Evolutionary conservation across 2,329 filamentous ascomycete genomes (phyloP), one percentile per base, ranked within the genome.

Genomic region (Botrytis aclada): DNA sequence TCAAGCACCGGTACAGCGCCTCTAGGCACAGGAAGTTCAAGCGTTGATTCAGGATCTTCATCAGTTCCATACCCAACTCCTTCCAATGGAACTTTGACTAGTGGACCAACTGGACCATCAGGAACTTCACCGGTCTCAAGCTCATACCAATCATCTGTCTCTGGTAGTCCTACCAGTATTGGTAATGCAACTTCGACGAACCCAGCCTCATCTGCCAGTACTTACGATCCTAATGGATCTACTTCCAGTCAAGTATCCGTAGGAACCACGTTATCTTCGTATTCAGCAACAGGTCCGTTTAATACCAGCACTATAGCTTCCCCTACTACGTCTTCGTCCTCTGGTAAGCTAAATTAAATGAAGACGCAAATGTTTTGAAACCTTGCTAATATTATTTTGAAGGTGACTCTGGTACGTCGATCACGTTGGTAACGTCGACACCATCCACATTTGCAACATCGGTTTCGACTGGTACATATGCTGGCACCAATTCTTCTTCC

Each of bases 391-490:
- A 37, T 32, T 56, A 34, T 45, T 54, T 51, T 47, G 54, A 39
- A 72, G 73, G 64, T 43, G 70, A n/a, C 14, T 72, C 47, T 29
- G 65, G 70, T 29, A 72, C 70, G 16, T 72, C 73, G 29, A 62
- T 69, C 32, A 72, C 63, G 22, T 60, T 72, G 9, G 56, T 47
- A 34, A 70, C 69, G 25, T 71, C 64, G 29, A 43, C 62, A 41
- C 71, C 71, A 58, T 75, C 74, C 32, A 76, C 75, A 3, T 72
- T 76, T 45, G 54, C 70, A 54, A 76, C 75, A 37, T 72, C 70
- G 14, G 54, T 72, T n/a, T 72, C 71, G 29, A 71, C 73, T 22
- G 58, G 62, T 22, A 51, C 73, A 22, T 51, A 51, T 45, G 63
- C 70, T 39, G 41, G 58, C 8, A 29, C 54, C 18, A 72, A 72